These are phyloP conservation scores for Gentiana straminea DNA, from an alignment of 257 asterid genomes.

Conservation along the genomic window DNA sequence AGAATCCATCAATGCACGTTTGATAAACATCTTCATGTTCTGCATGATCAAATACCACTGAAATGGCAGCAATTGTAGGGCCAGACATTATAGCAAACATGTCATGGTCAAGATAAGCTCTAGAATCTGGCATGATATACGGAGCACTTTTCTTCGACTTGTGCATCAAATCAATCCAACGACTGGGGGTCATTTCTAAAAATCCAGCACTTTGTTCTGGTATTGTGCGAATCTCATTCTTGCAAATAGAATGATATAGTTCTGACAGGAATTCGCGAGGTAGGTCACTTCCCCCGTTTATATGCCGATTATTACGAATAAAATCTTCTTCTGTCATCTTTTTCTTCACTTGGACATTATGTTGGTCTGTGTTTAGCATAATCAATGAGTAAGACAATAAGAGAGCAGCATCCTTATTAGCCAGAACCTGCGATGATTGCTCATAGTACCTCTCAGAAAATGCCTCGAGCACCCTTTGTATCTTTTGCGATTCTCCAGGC, in stretches of 20 bases:
- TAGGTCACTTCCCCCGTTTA: slow-evolving; percentile 85
- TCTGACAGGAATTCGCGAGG: slow-evolving; percentile 87
- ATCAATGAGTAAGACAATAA: slow-evolving; percentile 83
- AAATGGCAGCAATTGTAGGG: slow-evolving; percentile 95
- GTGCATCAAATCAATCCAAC: slow-evolving; percentile 93
- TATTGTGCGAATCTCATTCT: slow-evolving; percentile 88
- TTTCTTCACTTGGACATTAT: slow-evolving; percentile 87
- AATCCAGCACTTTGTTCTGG: slow-evolving; percentile 91
- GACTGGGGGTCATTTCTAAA: slow-evolving; percentile 92
- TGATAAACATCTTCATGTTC: slow-evolving; percentile 91
- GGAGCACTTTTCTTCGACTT: slow-evolving; percentile 72
- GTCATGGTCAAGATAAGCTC: slow-evolving; percentile 88
- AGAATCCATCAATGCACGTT: slow-evolving; percentile 88
- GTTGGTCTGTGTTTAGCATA: slow-evolving; percentile 94
- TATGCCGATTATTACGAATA: slow-evolving; percentile 80
- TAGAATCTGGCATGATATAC: slow-evolving; percentile 66
- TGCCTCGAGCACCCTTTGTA: slow-evolving; percentile 95
- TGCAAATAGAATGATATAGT: slow-evolving; percentile 77
- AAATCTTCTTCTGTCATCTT: slow-evolving; percentile 98
- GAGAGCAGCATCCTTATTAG: slow-evolving; percentile 90
- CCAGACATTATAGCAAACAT: slow-evolving; percentile 99
- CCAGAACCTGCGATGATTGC: slow-evolving; percentile 78
- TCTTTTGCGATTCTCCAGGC: slow-evolving; percentile 99
- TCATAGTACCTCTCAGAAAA: slow-evolving; percentile 92
- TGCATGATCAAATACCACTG: slow-evolving; percentile 91